Percentiles rank a stretch among this genome's conserved stretches.
These are phyloP conservation scores for Pyrus bretschneideri DNA, from an alignment of 306 rosid species.

Conservation along the genomic window DNA sequence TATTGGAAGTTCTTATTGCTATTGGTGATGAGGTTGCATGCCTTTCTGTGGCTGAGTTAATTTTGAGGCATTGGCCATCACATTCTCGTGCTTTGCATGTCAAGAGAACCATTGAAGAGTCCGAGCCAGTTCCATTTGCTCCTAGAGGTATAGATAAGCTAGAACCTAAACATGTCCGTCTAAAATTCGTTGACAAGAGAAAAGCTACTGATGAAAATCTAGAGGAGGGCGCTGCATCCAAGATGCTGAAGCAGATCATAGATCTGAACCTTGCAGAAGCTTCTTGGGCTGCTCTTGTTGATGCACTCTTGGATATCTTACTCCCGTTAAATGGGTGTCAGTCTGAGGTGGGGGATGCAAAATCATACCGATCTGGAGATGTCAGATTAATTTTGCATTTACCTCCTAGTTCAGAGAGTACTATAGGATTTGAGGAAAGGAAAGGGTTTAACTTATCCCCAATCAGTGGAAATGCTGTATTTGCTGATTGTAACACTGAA, in stretches of 20 bases:
- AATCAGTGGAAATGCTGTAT: conserved; percentile 25
- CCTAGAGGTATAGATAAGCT: conserved; percentile 97
- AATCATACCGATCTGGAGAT: conserved; percentile 56
- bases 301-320: conserved; percentile 63
- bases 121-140: conserved; percentile 72
- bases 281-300: conserved; percentile 79
- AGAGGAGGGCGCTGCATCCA: conserved; percentile 47
- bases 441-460: conserved; percentile 28
- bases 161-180: conserved; percentile 84
- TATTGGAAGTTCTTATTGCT: conserved; percentile 96
- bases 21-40: conserved; percentile 97
- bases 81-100: conserved; percentile 91
- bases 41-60: conserved; percentile 81
- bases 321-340: conserved; percentile 34
- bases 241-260: conserved; percentile 67
- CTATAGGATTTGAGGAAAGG: conserved; percentile 35
- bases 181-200: conserved; percentile 77
- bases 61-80: conserved; percentile 98
- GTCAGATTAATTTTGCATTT: conserved; percentile 49
- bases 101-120: conserved; percentile 69
- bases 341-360: conserved; percentile 30
- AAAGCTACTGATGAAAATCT: conserved; percentile 49
- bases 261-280: conserved; percentile 61
- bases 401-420: conserved; percentile 48
- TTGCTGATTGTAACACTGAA: conserved; percentile 46